Conservation (phyloP, 2,329 filamentous ascomycete species). For the Fusarium tupiense region DNA sequence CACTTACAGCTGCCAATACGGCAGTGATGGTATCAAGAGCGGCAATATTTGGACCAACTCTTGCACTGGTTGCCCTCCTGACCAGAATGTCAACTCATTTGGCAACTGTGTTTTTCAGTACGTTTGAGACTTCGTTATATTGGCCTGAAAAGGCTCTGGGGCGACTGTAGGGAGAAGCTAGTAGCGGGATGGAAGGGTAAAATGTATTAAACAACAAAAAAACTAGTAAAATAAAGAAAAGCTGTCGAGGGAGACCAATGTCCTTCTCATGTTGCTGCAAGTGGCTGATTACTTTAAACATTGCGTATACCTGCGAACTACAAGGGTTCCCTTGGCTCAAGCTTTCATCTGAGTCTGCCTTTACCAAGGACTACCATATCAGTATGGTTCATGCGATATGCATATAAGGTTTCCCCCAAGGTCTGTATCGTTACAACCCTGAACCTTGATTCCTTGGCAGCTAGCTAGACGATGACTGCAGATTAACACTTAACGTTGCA, state of each 20-base stretch:
- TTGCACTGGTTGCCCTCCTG: neutral
- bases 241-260: neutral
- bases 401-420: too few species aligned
- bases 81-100: neutral
- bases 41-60: neutral
- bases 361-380: rapidly evolving
- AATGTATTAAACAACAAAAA: neutral
- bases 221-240: neutral
- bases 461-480: neutral
- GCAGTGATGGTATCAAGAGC: neutral
- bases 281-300: neutral
- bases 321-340: neutral
- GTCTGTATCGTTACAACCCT: neutral
- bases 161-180: rapidly evolving
- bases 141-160: rapidly evolving
- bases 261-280: rapidly evolving
- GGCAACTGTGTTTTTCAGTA: neutral
- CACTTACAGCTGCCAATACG: neutral
- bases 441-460: neutral
- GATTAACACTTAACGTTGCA: neutral
- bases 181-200: rapidly evolving
- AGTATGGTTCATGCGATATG: neutral
- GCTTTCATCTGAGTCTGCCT: too few species aligned
- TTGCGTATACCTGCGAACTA: rapidly evolving
- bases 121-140: neutral